Evolutionary conservation across 2,329 filamentous ascomycete species (phyloP).

Genomic region (Neopestalotiopsis clavispora): DNA sequence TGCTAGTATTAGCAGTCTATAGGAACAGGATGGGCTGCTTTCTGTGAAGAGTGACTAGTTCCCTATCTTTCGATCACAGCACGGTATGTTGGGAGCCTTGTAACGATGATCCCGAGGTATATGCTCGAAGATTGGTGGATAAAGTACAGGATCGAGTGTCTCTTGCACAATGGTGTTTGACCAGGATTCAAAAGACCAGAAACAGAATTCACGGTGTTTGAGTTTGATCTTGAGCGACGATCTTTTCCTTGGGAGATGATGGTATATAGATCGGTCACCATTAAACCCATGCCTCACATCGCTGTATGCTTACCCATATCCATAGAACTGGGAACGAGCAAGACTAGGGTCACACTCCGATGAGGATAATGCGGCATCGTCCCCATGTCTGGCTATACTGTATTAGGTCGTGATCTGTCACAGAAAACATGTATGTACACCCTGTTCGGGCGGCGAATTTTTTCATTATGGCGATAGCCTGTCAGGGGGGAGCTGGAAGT

Average conservation of each 20-base stretch:
- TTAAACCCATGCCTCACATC: constrained; percentile 1
- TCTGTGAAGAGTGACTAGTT: neutral
- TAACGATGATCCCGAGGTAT: neutral
- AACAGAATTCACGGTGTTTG: constrained; percentile 4
- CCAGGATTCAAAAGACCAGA: neutral
- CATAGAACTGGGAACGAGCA: constrained; percentile 7
- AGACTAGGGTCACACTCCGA: neutral
- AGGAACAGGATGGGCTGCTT: neutral
- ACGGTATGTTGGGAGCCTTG: neutral
- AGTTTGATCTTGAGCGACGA: neutral
- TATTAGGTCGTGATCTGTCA: constrained; percentile 2
- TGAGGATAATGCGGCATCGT: neutral
- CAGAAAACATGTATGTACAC: neutral
- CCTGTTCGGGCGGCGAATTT: neutral
- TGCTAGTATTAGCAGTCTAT: neutral
- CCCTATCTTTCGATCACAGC: neutral
- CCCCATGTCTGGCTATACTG: neutral
- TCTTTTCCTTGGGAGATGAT: constrained; percentile 8
- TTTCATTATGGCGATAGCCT: neutral
- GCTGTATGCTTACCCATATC: constrained; percentile 10
- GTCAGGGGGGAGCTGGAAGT: neutral
- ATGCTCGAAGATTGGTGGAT: neutral
- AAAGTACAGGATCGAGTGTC: neutral
- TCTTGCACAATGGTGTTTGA: neutral
- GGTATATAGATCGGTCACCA: constrained; percentile 1